Evolutionary conservation across 495 filamentous ascomycete genomes (phyloP).

Genomic region (Delitschia confertaspora): DNA sequence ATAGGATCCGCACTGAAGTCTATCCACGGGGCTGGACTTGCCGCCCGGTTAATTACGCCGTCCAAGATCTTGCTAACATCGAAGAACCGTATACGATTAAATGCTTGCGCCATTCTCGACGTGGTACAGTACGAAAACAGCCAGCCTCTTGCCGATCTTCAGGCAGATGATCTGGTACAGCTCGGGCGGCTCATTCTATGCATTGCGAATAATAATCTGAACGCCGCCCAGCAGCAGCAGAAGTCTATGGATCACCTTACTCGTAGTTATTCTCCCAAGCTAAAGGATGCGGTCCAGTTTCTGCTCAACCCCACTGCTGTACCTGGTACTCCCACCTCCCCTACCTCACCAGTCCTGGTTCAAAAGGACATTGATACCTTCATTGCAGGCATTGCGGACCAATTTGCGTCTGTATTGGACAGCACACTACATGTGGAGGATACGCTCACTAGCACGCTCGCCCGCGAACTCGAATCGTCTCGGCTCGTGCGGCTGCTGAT

Average conservation of each 20-base stretch:
- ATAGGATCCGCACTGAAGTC: conserved; percentile 79
- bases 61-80: conserved; percentile 81
- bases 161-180: conserved; percentile 78
- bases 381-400: conserved; percentile 62
- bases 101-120: conserved; percentile 78
- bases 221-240: conserved; percentile 46
- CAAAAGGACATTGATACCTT: conserved; percentile 67
- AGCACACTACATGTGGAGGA: conserved; percentile 66
- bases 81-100: conserved; percentile 77
- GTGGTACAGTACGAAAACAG: conserved; percentile 69
- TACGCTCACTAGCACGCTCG: conserved; percentile 57
- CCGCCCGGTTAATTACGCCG: conserved; percentile 71
- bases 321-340: conserved; percentile 18
- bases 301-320: conserved; percentile 46
- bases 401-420: conserved; percentile 63
- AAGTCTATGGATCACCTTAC: conserved; percentile 62
- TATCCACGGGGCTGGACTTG: conserved; percentile 72
- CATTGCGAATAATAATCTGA: conserved; percentile 58
- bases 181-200: conserved; percentile 77
- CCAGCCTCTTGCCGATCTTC: conserved; percentile 60
- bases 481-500: conserved; percentile 70
- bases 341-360: conserved; percentile 33
- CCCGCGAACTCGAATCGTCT: conserved; percentile 83
- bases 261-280: conserved; percentile 59
- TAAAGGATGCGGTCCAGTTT: conserved; percentile 70